Evolutionary conservation across 75 land plant species (phyloP).

Genomic region (Selaginella tamariscina): DNA sequence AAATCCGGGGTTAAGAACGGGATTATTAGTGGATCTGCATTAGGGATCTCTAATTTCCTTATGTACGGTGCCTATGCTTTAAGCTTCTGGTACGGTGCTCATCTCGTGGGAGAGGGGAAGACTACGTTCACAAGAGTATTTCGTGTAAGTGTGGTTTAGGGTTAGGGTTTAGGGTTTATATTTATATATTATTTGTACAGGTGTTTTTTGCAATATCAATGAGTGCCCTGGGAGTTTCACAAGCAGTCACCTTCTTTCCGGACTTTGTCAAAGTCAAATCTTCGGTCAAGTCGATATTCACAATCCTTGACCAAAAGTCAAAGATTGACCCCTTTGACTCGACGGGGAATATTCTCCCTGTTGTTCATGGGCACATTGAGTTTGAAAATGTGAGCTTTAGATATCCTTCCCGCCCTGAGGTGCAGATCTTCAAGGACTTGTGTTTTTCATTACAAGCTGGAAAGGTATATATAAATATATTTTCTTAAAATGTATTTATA

Average conservation of each 20-base stretch:
- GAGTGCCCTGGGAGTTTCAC: constrained; percentile 54
- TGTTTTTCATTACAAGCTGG: constrained; percentile 24
- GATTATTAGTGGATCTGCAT: constrained; percentile 50
- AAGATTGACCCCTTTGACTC: constrained; percentile 37
- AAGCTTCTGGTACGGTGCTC: constrained; percentile 58
- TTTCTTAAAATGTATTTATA: neutral
- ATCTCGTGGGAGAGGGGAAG: constrained; percentile 37
- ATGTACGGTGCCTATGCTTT: constrained; percentile 47
- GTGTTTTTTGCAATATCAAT: constrained; percentile 69
- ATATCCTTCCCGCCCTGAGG: constrained; percentile 34
- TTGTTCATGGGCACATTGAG: constrained; percentile 30
- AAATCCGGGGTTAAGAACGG: constrained; percentile 51
- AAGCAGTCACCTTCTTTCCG: constrained; percentile 42
- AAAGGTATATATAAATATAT: constrained; percentile 17
- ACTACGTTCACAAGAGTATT: constrained; percentile 57
- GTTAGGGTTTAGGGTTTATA: constrained; percentile 19
- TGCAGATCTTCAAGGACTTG: constrained; percentile 27
- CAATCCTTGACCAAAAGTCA: constrained; percentile 49
- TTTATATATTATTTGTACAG: constrained; percentile 17
- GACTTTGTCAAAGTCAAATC: constrained; percentile 49
- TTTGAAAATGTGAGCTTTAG: constrained; percentile 39
- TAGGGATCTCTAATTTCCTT: constrained; percentile 42
- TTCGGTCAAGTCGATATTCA: constrained; percentile 58
- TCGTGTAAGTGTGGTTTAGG: constrained; percentile 22
- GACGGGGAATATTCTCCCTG: constrained; percentile 26